A percentile compares a stretch with the other conserved stretches of the same genome.
These are phyloP conservation scores for Acidiella bohemica DNA, from an alignment of 495 filamentous ascomycete species.

Conservation along the genomic window DNA sequence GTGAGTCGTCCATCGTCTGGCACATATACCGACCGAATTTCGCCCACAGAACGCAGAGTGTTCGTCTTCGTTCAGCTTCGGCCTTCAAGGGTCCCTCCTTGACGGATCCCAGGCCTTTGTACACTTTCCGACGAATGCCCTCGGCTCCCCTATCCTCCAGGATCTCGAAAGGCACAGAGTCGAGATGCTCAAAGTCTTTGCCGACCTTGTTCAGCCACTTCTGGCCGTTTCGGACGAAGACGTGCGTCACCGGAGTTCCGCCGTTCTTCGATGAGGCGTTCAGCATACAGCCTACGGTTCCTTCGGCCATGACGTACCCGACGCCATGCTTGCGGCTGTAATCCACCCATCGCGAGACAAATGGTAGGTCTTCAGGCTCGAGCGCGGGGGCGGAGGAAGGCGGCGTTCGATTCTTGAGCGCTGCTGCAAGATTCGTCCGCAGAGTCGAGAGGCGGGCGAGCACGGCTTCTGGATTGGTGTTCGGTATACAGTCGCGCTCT, in stretches of 20 bases:
- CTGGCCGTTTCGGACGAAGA: conserved; percentile 31
- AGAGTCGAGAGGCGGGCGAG: conserved; percentile 23
- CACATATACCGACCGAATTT: conserved; percentile 92
- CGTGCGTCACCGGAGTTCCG: conserved; percentile 25
- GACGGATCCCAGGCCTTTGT: conserved; percentile 18
- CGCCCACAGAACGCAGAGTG: conserved; percentile 68
- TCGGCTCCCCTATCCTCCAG: conserved; percentile 59
- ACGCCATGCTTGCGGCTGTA: conserved; percentile 31
- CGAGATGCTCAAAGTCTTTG: conserved; percentile 43
- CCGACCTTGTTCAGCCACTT: conserved; percentile 39
- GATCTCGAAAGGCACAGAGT: conserved; percentile 63
- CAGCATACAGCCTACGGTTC: conserved; percentile 27
- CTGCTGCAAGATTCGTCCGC: conserved; percentile 25
- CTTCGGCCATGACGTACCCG: conserved; percentile 30
- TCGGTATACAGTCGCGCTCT: conserved; percentile 7
- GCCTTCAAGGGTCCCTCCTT: conserved; percentile 20
- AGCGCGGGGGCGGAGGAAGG: conserved; percentile 3
- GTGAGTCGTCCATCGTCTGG: conserved; percentile 9
- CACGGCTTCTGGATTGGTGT: conserved; percentile 25
- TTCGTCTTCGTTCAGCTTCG: conserved; percentile 47
- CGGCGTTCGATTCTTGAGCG: conserved; percentile 18
- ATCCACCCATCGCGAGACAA: conserved; percentile 32
- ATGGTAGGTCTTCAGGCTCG: conserved; percentile 22
- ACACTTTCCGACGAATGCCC: conserved; percentile 36
- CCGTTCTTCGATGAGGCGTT: conserved; percentile 16